Conservation (phyloP, 2,329 filamentous ascomycete genomes). For the Sarocladium strictum region DNA sequence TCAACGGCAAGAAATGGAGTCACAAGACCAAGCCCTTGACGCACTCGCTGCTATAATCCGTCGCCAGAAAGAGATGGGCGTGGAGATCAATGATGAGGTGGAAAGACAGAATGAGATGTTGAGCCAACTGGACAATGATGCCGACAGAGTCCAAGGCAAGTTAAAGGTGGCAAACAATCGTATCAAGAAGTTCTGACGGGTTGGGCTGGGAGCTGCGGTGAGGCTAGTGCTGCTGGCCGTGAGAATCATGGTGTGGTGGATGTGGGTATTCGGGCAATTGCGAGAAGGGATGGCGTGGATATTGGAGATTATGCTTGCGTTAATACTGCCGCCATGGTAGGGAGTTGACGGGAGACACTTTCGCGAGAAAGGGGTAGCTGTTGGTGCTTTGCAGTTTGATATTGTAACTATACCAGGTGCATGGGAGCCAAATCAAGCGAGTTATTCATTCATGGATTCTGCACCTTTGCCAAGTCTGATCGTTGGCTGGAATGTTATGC, state of each 20-base stretch:
- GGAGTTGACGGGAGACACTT: neutral
- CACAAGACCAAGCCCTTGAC: constrained; percentile 70
- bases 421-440: neutral
- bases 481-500: too few relatives aligned
- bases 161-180: constrained; percentile 68
- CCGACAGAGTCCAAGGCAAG: constrained; percentile 61
- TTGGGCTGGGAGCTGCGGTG: constrained; percentile 19
- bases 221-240: constrained; percentile 21
- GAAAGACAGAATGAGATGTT: constrained; percentile 67
- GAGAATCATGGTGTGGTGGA: constrained; percentile 24
- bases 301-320: constrained; percentile 8
- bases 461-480: too few relatives aligned
- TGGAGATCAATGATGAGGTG: constrained; percentile 69
- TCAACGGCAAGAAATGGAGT: constrained; percentile 66
- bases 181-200: constrained; percentile 56
- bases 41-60: constrained; percentile 63
- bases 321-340: constrained; percentile 1
- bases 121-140: constrained; percentile 59
- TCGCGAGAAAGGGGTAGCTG: neutral
- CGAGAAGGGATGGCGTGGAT: constrained; percentile 15
- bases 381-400: neutral
- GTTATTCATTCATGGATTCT: neutral
- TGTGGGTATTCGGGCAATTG: constrained; percentile 21
- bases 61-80: constrained; percentile 70
- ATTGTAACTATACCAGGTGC: constrained; percentile 7